phyloP scores from a whole-genome alignment of 176 grass and related monocot genomes.

The Oryza nivara region DNA sequence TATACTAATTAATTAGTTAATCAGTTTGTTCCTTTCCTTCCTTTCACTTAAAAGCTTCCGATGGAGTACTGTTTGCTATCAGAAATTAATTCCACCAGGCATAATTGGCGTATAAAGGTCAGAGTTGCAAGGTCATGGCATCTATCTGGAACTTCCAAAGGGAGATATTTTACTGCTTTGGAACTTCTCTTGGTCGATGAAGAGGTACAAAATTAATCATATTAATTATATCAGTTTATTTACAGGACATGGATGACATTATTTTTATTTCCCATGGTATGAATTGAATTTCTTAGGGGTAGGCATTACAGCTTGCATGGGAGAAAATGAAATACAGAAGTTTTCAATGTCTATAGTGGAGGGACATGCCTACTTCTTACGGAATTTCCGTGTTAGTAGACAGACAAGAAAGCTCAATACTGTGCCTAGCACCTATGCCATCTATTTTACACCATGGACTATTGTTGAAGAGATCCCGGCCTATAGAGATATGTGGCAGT shows the following conservation, averaged over 20 bases:
- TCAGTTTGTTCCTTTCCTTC: background rate
- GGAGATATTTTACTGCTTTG: background rate
- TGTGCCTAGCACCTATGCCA: background rate
- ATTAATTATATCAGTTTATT: background rate
- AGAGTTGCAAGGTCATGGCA: background rate
- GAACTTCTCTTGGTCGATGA: background rate
- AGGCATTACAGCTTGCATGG: background rate
- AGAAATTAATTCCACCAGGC: background rate
- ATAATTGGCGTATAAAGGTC: slow-evolving; percentile 1
- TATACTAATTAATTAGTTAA: too few species aligned
- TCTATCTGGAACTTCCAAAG: background rate
- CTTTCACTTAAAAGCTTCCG: background rate
- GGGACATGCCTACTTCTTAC: background rate
- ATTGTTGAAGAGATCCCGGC: background rate
- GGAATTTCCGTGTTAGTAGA: background rate
- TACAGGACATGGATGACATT: background rate
- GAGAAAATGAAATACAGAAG: background rate
- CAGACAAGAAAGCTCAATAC: background rate
- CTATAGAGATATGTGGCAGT: background rate
- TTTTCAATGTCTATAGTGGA: background rate
- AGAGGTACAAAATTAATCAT: background rate
- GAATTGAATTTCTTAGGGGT: background rate
- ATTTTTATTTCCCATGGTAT: background rate
- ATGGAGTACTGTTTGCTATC: background rate
- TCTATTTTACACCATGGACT: slow-evolving; percentile 1